Percentiles rank a stretch among this genome's conserved stretches.
Conservation (phyloP, 2,329 filamentous ascomycete species). For the Arthrobotrys sinensis region DNA sequence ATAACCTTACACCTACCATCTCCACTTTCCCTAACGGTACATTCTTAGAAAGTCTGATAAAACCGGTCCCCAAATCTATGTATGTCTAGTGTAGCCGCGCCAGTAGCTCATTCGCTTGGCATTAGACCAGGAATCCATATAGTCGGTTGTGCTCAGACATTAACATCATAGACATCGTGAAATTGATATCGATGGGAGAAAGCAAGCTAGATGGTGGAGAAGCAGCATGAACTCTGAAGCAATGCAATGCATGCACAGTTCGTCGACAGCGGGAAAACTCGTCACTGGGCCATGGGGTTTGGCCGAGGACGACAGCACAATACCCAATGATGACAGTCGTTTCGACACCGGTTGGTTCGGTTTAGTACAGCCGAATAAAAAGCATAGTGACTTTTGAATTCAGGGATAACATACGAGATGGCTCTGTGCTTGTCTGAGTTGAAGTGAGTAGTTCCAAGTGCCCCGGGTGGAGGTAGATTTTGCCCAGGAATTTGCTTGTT, state of each 20-base stretch:
- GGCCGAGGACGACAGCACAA: slow-evolving; percentile 14
- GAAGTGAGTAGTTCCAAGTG: slow-evolving; percentile 24
- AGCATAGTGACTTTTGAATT: slow-evolving; percentile 25
- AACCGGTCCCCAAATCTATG: slow-evolving; percentile 11
- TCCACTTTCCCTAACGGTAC: slow-evolving; percentile 46
- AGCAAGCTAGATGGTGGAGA: slow-evolving; percentile 8
- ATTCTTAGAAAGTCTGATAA: slow-evolving; percentile 31
- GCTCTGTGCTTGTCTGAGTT: slow-evolving; percentile 30
- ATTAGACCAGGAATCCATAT: slow-evolving; percentile 20
- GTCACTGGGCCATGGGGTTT: slow-evolving; percentile 6
- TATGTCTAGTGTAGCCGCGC: slow-evolving; percentile 33
- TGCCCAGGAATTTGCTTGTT: slow-evolving; percentile 37
- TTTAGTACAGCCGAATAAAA: slow-evolving; percentile 44
- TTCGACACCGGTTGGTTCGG: slow-evolving; percentile 28
- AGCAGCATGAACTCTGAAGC: slow-evolving; percentile 18
- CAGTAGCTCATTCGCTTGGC: slow-evolving; percentile 29
- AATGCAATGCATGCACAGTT: slow-evolving; percentile 33
- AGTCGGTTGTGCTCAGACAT: slow-evolving; percentile 32
- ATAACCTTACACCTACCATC: slow-evolving; percentile 42
- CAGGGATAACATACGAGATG: slow-evolving; percentile 36
- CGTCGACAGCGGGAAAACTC: slow-evolving; percentile 41
- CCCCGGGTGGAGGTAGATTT: slow-evolving; percentile 16
- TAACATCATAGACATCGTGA: slow-evolving; percentile 6
- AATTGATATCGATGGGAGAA: not conserved
- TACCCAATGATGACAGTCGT: slow-evolving; percentile 32